Evolutionary conservation across 139 green algal species (phyloP).

Genomic region (Gonium pectorale): DNA sequence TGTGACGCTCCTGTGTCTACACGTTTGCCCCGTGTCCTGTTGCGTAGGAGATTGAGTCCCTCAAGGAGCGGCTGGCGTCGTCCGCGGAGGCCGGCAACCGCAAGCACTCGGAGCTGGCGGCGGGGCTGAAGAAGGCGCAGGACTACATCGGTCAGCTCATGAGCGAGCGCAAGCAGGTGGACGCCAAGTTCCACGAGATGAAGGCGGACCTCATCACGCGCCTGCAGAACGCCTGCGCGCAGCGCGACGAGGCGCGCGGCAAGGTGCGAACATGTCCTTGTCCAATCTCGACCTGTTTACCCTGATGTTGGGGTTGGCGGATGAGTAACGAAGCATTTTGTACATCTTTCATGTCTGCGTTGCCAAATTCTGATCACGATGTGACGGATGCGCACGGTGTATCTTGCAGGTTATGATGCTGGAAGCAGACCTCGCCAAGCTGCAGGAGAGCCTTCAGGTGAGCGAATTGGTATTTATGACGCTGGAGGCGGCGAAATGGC

Average conservation of each 20-base stretch:
- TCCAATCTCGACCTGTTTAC: neutral
- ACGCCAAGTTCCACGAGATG: conserved; percentile 77
- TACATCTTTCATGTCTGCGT: no score
- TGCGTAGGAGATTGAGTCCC: conserved; percentile 39
- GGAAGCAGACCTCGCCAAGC: conserved; percentile 57
- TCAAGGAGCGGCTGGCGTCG: conserved; percentile 1
- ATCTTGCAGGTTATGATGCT: conserved; percentile 67
- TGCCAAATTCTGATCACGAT: no score
- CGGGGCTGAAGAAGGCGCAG: conserved; percentile 62
- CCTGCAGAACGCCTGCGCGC: conserved; percentile 88
- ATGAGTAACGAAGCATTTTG: no score
- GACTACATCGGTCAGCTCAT: conserved; percentile 62
- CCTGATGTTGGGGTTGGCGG: no score
- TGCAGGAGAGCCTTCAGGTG: conserved; percentile 37
- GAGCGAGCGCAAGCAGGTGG: conserved; percentile 64
- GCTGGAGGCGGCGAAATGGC: no score
- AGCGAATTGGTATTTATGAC: neutral
- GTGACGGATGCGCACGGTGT: neutral
- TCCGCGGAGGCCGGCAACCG: neutral
- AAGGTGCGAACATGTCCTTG: conserved; percentile 62
- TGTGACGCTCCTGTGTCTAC: no score
- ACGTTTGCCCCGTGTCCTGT: no score
- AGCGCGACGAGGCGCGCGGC: conserved; percentile 87
- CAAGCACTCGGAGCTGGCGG: conserved; percentile 48
- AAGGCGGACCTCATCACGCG: conserved; percentile 78